Conservation (phyloP, 1,284 basidiomycete species). For the Thecaphora frezii region DNA sequence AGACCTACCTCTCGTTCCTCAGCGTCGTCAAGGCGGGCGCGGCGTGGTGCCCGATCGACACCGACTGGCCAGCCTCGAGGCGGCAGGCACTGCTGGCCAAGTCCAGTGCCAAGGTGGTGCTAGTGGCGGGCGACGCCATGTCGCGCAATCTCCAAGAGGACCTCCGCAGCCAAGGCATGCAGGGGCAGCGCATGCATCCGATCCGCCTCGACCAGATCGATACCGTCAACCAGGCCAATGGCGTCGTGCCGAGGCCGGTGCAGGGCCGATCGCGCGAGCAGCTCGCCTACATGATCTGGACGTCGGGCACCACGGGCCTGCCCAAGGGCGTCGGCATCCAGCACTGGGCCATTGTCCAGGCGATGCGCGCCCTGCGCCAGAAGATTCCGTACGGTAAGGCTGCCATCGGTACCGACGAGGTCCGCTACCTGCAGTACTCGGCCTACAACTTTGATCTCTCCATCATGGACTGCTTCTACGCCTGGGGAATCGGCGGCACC, state of each 20-base stretch:
- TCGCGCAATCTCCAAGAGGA: constrained; percentile 27
- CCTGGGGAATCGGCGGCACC: constrained; percentile 54
- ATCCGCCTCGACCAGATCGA: constrained; percentile 44
- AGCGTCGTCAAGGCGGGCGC: constrained; percentile 56
- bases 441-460: constrained; percentile 58
- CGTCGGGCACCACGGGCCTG: constrained; percentile 59
- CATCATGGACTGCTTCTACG: constrained; percentile 59
- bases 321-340: constrained; percentile 59
- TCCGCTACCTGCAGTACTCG: constrained; percentile 58
- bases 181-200: constrained; percentile 22
- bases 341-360: constrained; percentile 56
- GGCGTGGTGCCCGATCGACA: constrained; percentile 60
- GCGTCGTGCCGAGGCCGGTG: constrained; percentile 2
- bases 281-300: constrained; percentile 60
- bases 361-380: constrained; percentile 51
- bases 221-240: neutral
- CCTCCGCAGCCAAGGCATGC: constrained; percentile 19
- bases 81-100: constrained; percentile 56
- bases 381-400: constrained; percentile 49
- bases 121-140: constrained; percentile 27
- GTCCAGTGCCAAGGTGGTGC: constrained; percentile 47
- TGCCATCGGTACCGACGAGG: constrained; percentile 30
- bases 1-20: constrained; percentile 51
- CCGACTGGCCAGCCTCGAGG: constrained; percentile 54
- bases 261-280: constrained; percentile 23